Conservation (phyloP, 2,329 filamentous ascomycete genomes). For the Periconia sp. region DNA sequence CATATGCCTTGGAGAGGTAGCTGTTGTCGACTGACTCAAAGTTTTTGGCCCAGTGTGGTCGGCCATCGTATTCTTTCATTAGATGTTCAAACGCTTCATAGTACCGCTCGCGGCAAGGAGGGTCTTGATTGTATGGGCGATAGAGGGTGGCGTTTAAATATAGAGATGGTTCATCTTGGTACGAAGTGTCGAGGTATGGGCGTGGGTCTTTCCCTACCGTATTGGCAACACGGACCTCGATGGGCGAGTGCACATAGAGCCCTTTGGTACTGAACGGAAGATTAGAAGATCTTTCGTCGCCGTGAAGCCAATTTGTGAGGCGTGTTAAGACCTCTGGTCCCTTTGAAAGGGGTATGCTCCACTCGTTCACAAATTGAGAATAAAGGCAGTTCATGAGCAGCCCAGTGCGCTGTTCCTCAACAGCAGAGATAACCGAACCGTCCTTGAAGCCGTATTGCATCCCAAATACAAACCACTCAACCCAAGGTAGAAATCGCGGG, state of each 20-base stretch:
- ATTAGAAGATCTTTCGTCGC: conserved; percentile 67
- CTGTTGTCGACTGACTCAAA: conserved; percentile 62
- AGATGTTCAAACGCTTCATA: conserved; percentile 90
- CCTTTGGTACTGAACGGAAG: conserved; percentile 82
- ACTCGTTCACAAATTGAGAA: conserved; percentile 98
- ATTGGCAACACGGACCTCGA: conserved; percentile 86
- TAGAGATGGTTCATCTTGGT: conserved; percentile 68
- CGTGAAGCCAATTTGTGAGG: conserved; percentile 82
- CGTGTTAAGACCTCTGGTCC: conserved; percentile 85
- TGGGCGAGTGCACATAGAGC: conserved; percentile 83
- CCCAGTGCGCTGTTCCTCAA: conserved; percentile 78
- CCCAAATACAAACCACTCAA: conserved; percentile 96
- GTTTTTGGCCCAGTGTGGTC: conserved; percentile 93
- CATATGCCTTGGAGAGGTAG: conserved; percentile 70
- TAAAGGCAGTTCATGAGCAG: conserved; percentile 97
- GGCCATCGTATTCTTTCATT: conserved; percentile 80
- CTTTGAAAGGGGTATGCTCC: conserved; percentile 83
- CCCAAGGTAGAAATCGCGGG: conserved; percentile 78
- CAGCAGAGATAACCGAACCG: conserved; percentile 67
- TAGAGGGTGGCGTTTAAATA: conserved; percentile 93
- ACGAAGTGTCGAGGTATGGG: conserved; percentile 74
- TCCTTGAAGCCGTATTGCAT: conserved; percentile 94
- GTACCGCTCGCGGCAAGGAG: conserved; percentile 74
- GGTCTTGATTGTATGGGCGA: conserved; percentile 75
- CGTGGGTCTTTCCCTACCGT: conserved; percentile 58